Base-by-base conservation (phyloP, 1,139 yeast genomes). In the Lodderomyces theae region DNA sequence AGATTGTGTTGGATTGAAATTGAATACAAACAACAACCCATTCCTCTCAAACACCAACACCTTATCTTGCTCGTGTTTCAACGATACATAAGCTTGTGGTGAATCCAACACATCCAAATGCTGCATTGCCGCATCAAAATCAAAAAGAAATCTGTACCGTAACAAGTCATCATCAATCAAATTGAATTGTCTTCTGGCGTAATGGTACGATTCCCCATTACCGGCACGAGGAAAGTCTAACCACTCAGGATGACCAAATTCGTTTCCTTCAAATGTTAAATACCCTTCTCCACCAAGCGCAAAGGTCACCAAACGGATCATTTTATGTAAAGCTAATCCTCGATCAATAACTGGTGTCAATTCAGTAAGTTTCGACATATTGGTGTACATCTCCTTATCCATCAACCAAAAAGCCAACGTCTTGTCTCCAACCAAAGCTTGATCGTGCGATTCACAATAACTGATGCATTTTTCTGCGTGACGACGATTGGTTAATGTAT, bases 161-260 rank as follows among this genome's bases (percentile, higher is more conserved):
- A 92, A 72, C 48, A 87, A 65, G 23, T 82, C 77, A 60, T 92
- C 97, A 45, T 85, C 82, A 30, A 85, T 79, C 52, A 92, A 73
- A 54, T 86, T 86, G 73, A 92, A 92, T 63, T 92, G 97, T 55
- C 98, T 79, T 58, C 97, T 79, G 6, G 97, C 96, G 57, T 92
- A 92, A 62, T 86, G 94, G 65, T 86, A 92, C 16, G 95, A 83
- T 61, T 89, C 90, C 29, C 75, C 74, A 61, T 92, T 92, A 35
- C 96, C 97, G 32, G 51, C 84, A 52, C 97, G 79, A 10, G 98
- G 98, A 73, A 92, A 92, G 62, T 92, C 98, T 38, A 92, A 75
- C 98, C 98, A 92, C 61, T 92, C 98, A 2, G 98, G 98, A 56
- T 92, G 98, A 12, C 98, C 98, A 67, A 92, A 92, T 64, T 92